phyloP scores from a whole-genome alignment of 108 stramenopile species.

The Pseudonitzschia multistriata region DNA sequence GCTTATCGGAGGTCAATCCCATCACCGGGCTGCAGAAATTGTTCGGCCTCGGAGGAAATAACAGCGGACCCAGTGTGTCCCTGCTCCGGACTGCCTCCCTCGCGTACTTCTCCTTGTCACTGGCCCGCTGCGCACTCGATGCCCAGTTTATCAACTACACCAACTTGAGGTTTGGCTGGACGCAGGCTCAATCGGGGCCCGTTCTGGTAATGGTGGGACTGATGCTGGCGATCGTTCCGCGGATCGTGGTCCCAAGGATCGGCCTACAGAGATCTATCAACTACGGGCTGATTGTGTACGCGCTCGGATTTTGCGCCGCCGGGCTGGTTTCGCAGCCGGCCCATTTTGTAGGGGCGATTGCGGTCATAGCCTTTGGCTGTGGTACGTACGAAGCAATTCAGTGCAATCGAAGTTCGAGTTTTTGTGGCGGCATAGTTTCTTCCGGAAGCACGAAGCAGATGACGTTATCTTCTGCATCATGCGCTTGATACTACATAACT shows the following conservation, averaged over 20 bases:
- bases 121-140: neutral
- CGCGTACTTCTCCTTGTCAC: slow-evolving; percentile 1
- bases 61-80: neutral
- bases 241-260: neutral
- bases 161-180: slow-evolving; percentile 5
- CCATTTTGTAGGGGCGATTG: neutral
- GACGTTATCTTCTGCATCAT: neutral
- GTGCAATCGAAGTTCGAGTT: neutral
- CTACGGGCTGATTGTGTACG: neutral
- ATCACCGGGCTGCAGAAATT: slow-evolving; percentile 1
- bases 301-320: neutral
- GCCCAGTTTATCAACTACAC: slow-evolving; percentile 12
- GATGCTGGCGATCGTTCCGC: slow-evolving; percentile 10
- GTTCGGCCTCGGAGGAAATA: neutral
- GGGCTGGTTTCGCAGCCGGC: neutral
- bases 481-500: too few relatives aligned
- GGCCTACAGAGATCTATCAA: neutral
- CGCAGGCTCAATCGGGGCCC: slow-evolving; percentile 7
- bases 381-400: neutral
- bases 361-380: slow-evolving; percentile 3
- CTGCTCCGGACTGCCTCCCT: slow-evolving; percentile 1
- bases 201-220: slow-evolving; percentile 9
- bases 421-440: neutral
- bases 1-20: slow-evolving; percentile 11
- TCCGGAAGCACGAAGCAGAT: too few relatives aligned